Base-by-base conservation (phyloP, 2,329 filamentous ascomycete genomes). In the Aspergillus spinulosporus region DNA sequence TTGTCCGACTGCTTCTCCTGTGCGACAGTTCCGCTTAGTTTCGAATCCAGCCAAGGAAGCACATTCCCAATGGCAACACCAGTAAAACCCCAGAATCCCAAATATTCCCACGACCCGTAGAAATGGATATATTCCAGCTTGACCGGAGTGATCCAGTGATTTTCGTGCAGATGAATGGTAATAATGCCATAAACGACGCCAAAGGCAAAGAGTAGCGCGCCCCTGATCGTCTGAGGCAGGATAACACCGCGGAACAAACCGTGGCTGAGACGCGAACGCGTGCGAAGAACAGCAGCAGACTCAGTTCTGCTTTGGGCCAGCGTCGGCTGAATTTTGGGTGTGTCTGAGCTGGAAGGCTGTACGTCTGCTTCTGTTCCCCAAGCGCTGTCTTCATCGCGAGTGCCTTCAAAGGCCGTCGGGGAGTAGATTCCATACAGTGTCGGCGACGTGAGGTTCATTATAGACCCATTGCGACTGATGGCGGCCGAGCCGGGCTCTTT, bases 371-470 rank as follows among this genome's bases (percentile, higher is more conserved):
- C 90, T 0, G 86, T 89, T 26, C 88, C 90, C 87, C 88, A 94
- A 1, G 90, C 90, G 8, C 88, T 92, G 54, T 80, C 73, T 59
- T 87, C 85, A 62, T 85, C 84, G 57, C 66, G 78, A 72, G 62
- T 82, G 75, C 61, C 74, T 44, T 82, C 78, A 56, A 83, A 82
- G 32, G 82, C 81, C 0, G 84, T 84, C 5, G 85, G 86, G 7
- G 86, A 87, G 78, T 96, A 99, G 67, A 99, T 99, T 53, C 94
- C 93, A 64, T 88, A 89, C 4, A 99, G 83, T 0, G 94, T 96
- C 2, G 91, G 92, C 7, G 89, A 88, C 3, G 91, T 96, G 58
- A 99, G 82, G 70, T 97, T 96, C 68, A 92, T 79, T 56, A 91
- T 84, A 7, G 91, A 96, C 62, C 88, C 85, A 26, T 87, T 89